Conservation (phyloP, 2,329 filamentous ascomycete species). For the Fusarium anguioides region DNA sequence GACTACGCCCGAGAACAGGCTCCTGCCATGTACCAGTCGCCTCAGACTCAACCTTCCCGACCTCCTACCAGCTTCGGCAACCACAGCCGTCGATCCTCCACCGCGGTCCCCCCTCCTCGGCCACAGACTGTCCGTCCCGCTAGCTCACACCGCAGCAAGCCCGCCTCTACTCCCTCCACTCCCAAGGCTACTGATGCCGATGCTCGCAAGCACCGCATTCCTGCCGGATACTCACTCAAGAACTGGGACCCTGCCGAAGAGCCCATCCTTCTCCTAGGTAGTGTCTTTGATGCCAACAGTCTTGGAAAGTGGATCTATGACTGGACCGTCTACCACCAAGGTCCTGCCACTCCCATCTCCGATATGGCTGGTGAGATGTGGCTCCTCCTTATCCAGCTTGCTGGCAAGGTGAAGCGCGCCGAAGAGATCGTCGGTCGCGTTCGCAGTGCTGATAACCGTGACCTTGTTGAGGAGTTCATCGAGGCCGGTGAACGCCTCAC, state of each 20-base stretch:
- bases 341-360: constrained; percentile 82
- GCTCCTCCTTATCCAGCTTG: constrained; percentile 92
- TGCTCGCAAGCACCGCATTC: constrained; percentile 77
- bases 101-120: constrained; percentile 63
- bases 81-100: constrained; percentile 61
- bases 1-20: constrained; percentile 51
- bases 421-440: constrained; percentile 82
- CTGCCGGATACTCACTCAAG: constrained; percentile 91
- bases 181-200: constrained; percentile 69
- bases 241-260: constrained; percentile 97
- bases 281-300: constrained; percentile 97
- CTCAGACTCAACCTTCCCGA: constrained; percentile 52
- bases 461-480: constrained; percentile 91
- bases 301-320: constrained; percentile 99
- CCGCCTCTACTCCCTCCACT: constrained; percentile 48
- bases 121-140: constrained; percentile 63
- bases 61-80: constrained; percentile 55
- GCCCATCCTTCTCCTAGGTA: constrained; percentile 92
- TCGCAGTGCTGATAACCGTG: constrained; percentile 76
- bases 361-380: constrained; percentile 95
- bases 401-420: constrained; percentile 91
- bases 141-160: constrained; percentile 42
- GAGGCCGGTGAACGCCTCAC: constrained; percentile 88
- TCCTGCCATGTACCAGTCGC: constrained; percentile 54
- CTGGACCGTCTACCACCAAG: constrained; percentile 95